Conservation (phyloP, 108 stramenopile species). For the Nitzschia sp. region DNA sequence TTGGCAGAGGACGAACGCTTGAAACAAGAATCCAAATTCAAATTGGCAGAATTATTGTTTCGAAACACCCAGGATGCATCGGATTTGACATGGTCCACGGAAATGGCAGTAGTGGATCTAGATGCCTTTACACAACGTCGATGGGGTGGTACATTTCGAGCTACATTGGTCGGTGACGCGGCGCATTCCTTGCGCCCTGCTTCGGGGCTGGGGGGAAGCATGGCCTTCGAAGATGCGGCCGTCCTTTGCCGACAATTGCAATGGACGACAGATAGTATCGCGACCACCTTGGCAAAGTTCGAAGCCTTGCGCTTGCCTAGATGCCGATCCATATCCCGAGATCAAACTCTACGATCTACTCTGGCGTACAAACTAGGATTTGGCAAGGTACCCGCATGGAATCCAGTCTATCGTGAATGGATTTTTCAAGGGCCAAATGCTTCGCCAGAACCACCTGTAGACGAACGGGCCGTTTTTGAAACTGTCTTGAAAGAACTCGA, state of each 20-base stretch:
- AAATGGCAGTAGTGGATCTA: neutral
- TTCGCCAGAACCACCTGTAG: neutral
- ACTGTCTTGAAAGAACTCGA: neutral
- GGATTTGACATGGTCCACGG: neutral
- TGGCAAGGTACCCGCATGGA: neutral
- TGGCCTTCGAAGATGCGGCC: slow-evolving; percentile 53
- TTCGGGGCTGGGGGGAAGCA: slow-evolving; percentile 28
- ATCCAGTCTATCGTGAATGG: neutral
- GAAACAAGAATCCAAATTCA: neutral
- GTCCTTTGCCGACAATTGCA: slow-evolving; percentile 20
- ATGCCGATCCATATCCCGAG: neutral
- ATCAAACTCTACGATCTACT: neutral
- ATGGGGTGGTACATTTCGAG: slow-evolving; percentile 41
- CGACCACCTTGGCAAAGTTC: neutral
- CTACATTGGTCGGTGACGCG: slow-evolving; percentile 45
- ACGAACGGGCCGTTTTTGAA: neutral
- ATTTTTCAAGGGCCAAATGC: neutral
- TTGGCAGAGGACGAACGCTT: neutral
- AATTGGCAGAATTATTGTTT: neutral
- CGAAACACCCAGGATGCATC: neutral
- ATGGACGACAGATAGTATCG: neutral
- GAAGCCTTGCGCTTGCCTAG: neutral
- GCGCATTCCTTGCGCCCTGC: slow-evolving; percentile 41
- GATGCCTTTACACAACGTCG: slow-evolving; percentile 11
- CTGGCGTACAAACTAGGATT: neutral